Evolutionary conservation across 2,329 filamentous ascomycete genomes (phyloP).

Genomic region (Fusarium lyarnte): DNA sequence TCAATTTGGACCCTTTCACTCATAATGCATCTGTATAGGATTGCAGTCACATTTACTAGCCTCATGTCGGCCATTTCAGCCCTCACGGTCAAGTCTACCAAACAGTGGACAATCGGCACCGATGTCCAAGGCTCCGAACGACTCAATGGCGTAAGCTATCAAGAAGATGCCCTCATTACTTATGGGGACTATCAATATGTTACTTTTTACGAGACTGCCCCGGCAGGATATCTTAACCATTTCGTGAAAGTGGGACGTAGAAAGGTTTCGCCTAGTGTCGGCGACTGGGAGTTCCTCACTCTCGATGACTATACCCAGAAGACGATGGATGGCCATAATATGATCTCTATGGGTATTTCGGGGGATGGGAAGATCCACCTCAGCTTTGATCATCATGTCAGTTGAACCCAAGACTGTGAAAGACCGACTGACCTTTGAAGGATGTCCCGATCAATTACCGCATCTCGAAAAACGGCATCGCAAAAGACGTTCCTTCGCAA

Average conservation of each 20-base stretch:
- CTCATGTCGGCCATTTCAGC: conserved; percentile 7
- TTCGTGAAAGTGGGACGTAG: conserved; percentile 19
- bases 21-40: conserved; percentile 1
- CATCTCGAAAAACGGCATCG: conserved; percentile 7
- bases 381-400: conserved; percentile 31
- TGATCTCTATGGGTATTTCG: conserved; percentile 35
- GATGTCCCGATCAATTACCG: conserved; percentile 31
- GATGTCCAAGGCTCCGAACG: conserved; percentile 25
- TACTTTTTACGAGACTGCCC: conserved; percentile 26
- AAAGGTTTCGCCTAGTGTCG: neutral
- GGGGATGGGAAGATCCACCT: conserved; percentile 32
- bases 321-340: conserved; percentile 33
- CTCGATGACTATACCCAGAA: conserved; percentile 24
- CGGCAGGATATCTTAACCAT: conserved; percentile 21
- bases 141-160: conserved; percentile 33
- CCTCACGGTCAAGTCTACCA: conserved; percentile 17
- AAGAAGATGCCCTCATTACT: conserved; percentile 30
- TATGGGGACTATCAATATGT: conserved; percentile 29
- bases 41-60: neutral
- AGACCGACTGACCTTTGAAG: neutral
- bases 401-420: rapidly evolving
- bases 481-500: neutral
- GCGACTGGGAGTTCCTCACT: conserved; percentile 21
- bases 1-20: neutral
- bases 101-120: conserved; percentile 24